Base-by-base conservation (phyloP, 2,329 filamentous ascomycete species). In the Xylaria sp. region DNA sequence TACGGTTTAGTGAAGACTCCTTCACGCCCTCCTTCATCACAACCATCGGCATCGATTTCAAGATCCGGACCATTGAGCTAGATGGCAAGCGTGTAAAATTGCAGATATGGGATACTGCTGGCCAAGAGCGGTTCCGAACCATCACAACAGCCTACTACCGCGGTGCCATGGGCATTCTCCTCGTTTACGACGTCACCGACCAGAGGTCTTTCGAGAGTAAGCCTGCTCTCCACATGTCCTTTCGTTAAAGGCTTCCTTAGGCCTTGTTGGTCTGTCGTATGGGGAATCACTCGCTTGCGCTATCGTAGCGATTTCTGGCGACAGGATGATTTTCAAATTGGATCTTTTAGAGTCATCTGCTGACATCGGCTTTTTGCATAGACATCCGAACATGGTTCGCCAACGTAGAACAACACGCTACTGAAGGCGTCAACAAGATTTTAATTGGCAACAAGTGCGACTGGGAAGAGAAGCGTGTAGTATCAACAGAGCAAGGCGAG, bases 331-430 rank as follows among this genome's bases (percentile, higher is more conserved):
- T 20, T 41, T 37, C 32, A 13, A 37, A 32, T 28, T 18, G 4
- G 4, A 39, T 34, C 2, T 13, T 55, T 25, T 5, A 18, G 18
- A 46, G 10, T 15, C 13, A 3, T 32, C 12, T 55, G 28, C 69
- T 71, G 12, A 71, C 66, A 66, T 12, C 74, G 64, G 57, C 73
- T 37, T 41, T 67, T 56, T 20, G 44, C 55, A 68, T 79, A 98
- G 96, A 99, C 84, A 99, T 99, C 82, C 92, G 94, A 79, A 98
- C 96, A 75, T 99, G 96, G 96, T 99, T 99, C 85, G 94, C 94
- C 80, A 98, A 99, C 84, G 94, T 98, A 76, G 94, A 98, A 82
- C 94, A 97, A 83, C 94, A 99, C 84, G 96, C 96, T 68, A 97
- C 94, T 77, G 96, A 98, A 84, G 96, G 96, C 78, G 96, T 99